These are phyloP conservation scores for Penicillium capsulatum DNA, from an alignment of 2,329 filamentous ascomycete genomes.

Conservation along the genomic window DNA sequence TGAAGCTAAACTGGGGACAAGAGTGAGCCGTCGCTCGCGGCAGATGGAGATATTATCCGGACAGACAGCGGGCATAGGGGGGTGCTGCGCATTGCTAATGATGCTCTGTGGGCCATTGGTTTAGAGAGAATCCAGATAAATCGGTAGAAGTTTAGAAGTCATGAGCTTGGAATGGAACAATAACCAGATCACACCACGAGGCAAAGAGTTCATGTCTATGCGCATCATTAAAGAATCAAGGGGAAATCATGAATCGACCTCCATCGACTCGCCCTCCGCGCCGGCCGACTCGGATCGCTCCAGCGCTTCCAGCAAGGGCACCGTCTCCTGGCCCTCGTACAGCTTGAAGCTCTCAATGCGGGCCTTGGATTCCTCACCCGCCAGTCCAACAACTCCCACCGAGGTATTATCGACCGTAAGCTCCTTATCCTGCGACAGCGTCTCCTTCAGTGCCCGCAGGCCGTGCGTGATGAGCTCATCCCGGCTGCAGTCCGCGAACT, in stretches of 20 bases:
- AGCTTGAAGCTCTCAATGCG: conserved; percentile 77
- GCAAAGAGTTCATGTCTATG: conserved; percentile 31
- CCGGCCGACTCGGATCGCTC: conserved; percentile 46
- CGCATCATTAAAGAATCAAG: conserved; percentile 24
- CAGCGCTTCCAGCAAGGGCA: conserved; percentile 74
- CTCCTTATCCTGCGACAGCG: conserved; percentile 93
- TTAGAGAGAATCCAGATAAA: background rate
- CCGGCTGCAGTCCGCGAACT: conserved; percentile 69
- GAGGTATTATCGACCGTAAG: conserved; percentile 96
- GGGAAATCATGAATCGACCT: conserved; percentile 50
- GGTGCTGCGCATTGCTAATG: background rate
- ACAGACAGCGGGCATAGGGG: background rate
- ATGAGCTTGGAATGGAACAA: conserved; percentile 5
- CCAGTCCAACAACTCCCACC: conserved; percentile 72
- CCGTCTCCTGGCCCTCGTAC: conserved; percentile 83
- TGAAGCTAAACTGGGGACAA: conserved; percentile 76
- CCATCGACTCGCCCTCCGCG: conserved; percentile 50
- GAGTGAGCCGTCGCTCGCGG: conserved; percentile 42
- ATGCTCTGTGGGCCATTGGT: background rate
- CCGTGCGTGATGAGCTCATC: conserved; percentile 91
- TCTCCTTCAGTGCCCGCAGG: conserved; percentile 87
- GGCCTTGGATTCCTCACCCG: conserved; percentile 50
- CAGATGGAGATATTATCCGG: background rate
- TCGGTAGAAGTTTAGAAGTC: conserved; percentile 7
- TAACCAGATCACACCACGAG: conserved; percentile 15